These are phyloP conservation scores for Trichoderma atroviride DNA, from an alignment of 2,329 filamentous ascomycete genomes.

Conservation along the genomic window DNA sequence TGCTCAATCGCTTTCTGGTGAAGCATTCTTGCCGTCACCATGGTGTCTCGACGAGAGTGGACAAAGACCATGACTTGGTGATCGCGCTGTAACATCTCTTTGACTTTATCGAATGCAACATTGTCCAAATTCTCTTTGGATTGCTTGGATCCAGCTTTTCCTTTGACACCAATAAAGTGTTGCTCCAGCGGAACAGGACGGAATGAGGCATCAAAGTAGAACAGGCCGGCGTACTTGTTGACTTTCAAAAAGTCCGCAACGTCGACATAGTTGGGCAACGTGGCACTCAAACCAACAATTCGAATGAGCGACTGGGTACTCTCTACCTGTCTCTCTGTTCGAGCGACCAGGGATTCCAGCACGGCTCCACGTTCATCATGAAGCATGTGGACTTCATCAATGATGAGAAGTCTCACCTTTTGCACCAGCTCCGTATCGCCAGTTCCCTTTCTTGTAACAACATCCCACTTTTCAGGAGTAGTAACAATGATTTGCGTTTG, in stretches of 20 bases:
- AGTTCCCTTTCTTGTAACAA: constrained; percentile 94
- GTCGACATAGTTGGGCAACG: constrained; percentile 93
- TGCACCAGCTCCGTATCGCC: constrained; percentile 97
- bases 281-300: constrained; percentile 93
- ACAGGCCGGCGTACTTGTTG: constrained; percentile 87
- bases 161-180: constrained; percentile 95
- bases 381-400: constrained; percentile 99
- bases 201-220: constrained; percentile 97
- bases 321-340: constrained; percentile 94
- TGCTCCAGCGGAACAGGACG: constrained; percentile 94
- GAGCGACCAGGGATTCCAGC: constrained; percentile 90
- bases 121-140: constrained; percentile 88
- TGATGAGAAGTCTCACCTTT: constrained; percentile 93
- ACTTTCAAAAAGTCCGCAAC: constrained; percentile 97
- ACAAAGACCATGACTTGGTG: constrained; percentile 99
- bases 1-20: constrained; percentile 85
- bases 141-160: constrained; percentile 78
- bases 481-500: constrained; percentile 98
- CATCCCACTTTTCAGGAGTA: constrained; percentile 99
- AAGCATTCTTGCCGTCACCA: constrained; percentile 82
- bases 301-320: constrained; percentile 97
- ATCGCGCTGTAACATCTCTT: constrained; percentile 85
- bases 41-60: constrained; percentile 92
- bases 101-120: constrained; percentile 90
- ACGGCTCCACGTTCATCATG: constrained; percentile 97